A percentile compares a stretch with the other conserved stretches of the same genome.
Conservation (phyloP, 164 flowering plant species). For the Nymphaea thermarum region DNA sequence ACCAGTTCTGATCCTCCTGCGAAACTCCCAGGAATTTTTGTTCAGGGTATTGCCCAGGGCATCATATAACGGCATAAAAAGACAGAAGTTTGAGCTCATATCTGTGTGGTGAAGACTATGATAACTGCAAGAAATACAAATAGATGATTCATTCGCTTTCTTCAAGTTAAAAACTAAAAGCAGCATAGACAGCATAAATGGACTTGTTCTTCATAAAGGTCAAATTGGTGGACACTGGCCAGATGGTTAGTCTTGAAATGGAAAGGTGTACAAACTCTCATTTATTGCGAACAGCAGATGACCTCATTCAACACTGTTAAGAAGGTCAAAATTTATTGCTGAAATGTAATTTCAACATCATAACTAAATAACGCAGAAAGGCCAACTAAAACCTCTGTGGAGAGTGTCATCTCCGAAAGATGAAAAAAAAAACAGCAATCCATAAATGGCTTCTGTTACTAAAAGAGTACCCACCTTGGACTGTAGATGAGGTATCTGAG, state of each 20-base stretch:
- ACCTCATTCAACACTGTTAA: no score
- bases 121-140: slow-evolving; percentile 37
- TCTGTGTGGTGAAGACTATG: slow-evolving; percentile 75
- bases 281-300: no score
- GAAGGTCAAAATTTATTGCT: no score
- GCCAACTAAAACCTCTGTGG: no score
- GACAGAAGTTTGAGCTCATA: slow-evolving; percentile 66
- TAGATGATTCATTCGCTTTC: not conserved
- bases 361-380: no score
- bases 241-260: not conserved
- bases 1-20: slow-evolving; percentile 33
- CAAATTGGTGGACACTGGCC: not conserved
- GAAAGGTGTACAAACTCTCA: no score
- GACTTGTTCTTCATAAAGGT: not conserved
- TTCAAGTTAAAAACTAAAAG: not conserved
- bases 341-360: no score
- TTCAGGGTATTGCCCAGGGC: slow-evolving; percentile 58
- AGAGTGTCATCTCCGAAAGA: no score
- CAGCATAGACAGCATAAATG: not conserved
- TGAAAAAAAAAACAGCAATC: no score
- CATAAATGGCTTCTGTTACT: no score
- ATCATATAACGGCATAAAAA: slow-evolving; percentile 89
- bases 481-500: slow-evolving; percentile 62
- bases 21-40: slow-evolving; percentile 64
- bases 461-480: slow-evolving; percentile 49